Percentiles rank a stretch among this genome's conserved stretches.
These are phyloP conservation scores for Dendrobium huoshanense DNA, from an alignment of 106 monocot genomes.

Conservation along the genomic window DNA sequence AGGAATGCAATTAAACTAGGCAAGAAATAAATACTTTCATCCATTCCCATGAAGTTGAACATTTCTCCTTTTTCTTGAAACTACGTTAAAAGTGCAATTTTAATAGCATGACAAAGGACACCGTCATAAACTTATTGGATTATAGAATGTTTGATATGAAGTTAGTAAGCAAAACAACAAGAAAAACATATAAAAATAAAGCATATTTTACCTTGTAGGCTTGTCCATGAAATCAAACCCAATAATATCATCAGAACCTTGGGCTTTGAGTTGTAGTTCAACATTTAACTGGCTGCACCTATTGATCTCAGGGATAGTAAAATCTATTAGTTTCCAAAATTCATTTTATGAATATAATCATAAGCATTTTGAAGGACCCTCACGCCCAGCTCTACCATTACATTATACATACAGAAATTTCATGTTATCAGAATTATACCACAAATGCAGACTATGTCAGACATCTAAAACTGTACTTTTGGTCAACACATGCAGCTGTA, in stretches of 20 bases:
- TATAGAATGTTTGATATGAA: background rate
- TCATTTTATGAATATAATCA: slow-evolving; percentile 81
- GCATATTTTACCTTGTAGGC: slow-evolving; percentile 51
- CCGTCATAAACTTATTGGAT: too few relatives aligned
- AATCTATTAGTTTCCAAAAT: slow-evolving; percentile 70
- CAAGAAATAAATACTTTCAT: too few relatives aligned
- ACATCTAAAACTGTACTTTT: background rate
- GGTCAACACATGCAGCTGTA: background rate
- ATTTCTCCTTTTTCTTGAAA: too few relatives aligned
- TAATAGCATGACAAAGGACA: too few relatives aligned
- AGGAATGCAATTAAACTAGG: background rate
- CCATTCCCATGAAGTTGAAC: too few relatives aligned
- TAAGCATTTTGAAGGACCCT: slow-evolving; percentile 88
- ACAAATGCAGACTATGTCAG: background rate
- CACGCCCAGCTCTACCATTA: slow-evolving; percentile 96
- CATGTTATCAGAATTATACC: background rate
- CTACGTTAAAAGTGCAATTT: too few relatives aligned
- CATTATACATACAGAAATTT: slow-evolving; percentile 4
- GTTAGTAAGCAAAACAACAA: background rate
- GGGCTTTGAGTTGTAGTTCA: slow-evolving; percentile 88
- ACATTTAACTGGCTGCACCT: slow-evolving; percentile 91
- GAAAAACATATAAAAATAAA: slow-evolving; percentile 1
- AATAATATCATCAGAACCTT: slow-evolving; percentile 83
- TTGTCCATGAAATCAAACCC: slow-evolving; percentile 99
- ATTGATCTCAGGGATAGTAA: slow-evolving; percentile 88